phyloP scores from a whole-genome alignment of 192 early-diverging fungal genomes.

The Dissophora ornata region DNA sequence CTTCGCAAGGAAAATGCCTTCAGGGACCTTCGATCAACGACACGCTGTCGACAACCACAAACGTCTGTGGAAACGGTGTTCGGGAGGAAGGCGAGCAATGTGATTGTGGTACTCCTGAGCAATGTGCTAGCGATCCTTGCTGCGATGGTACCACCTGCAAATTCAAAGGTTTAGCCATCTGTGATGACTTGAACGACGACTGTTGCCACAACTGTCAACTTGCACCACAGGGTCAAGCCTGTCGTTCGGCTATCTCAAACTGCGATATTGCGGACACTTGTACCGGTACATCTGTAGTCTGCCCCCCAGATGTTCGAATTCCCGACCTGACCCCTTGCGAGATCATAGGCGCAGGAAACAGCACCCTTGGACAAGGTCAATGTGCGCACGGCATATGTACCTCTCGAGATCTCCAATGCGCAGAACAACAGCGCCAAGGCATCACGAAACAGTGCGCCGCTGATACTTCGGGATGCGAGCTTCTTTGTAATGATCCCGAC shows the following conservation, averaged over 20 bases:
- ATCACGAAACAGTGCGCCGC: conserved; percentile 63
- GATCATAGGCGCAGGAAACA: conserved; percentile 50
- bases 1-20: conserved; percentile 8
- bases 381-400: conserved; percentile 80
- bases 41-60: neutral
- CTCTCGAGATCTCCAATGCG: conserved; percentile 74
- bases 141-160: conserved; percentile 85
- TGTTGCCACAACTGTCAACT: conserved; percentile 84
- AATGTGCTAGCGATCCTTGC: conserved; percentile 78
- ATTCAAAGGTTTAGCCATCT: conserved; percentile 75
- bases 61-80: conserved; percentile 95
- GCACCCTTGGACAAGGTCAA: conserved; percentile 18
- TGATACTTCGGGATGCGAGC: conserved; percentile 62
- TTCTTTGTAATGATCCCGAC: conserved; percentile 67
- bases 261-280: conserved; percentile 87
- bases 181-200: conserved; percentile 82
- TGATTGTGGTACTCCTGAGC: conserved; percentile 78
- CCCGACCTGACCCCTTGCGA: conserved; percentile 73
- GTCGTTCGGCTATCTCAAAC: conserved; percentile 73
- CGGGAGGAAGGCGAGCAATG: conserved; percentile 89
- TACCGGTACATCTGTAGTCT: conserved; percentile 72
- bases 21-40: neutral
- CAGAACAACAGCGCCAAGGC: conserved; percentile 57
- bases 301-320: conserved; percentile 75
- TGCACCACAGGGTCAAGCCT: conserved; percentile 62